Evolutionary conservation across 805 yeast genomes (phyloP), one percentile per base, ranked within the genome.

Genomic region (Schwanniomyces occidentalis): DNA sequence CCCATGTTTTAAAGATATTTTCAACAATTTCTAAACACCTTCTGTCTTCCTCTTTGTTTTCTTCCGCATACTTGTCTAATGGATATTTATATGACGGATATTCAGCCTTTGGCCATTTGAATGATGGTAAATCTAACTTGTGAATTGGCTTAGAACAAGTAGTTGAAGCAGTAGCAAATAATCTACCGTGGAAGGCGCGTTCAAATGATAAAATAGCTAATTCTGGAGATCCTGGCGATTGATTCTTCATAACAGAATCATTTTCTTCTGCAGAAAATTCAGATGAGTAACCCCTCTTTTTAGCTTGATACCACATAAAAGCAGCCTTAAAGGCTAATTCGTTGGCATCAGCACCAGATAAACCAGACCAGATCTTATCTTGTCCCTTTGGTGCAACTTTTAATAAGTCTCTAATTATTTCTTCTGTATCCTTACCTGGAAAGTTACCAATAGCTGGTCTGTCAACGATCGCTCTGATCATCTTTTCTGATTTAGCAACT

Each of bases 21-120:
- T 88, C 96, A 40, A 89, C 88, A 46, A 78, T 78, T 30, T 68
- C 75, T 45, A 90, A 73, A 61, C 96, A 86, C 55, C 93, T 75
- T 42, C 72, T 78, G 65, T 90, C 98, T 67, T 89, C 96, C 32
- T 70, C 61, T 31, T 69, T 66, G 75, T 90, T 90, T 47, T 66
- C 79, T 30, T 70, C 79, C 26, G 56, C 78, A 57, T 79, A 56
- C 33, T 76, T 73, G 37, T 79, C 90, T 54, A 89, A 74, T 40
- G 98, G 98, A 63, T 88, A 90, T 62, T 81, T 69, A 64, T 87
- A 81, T 33, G 75, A 51, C 45, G 98, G 98, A 71, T 82, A 90
- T 44, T 87, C 88, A 37, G 96, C 96, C 61, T 85, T 89, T 56
- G 98, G 98, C 97, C 97, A 90, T 56, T 86, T 78, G 71, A 90